Evolutionary conservation across 108 stramenopile species (phyloP), one percentile per base, ranked within the genome.

Genomic region (Skeletonema marinoi): DNA sequence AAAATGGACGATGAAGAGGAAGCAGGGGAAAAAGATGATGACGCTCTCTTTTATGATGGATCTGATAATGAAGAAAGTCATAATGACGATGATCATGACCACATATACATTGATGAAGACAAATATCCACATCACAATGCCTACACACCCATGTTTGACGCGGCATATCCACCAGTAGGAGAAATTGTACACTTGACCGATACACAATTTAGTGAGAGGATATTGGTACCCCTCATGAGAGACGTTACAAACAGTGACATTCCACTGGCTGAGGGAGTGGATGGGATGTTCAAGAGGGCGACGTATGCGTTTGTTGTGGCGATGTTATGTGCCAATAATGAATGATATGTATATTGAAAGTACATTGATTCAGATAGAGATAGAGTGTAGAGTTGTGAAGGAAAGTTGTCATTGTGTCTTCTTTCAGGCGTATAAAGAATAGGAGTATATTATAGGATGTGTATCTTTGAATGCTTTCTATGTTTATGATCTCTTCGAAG

Each of bases 1-100:
- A 58, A 6, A 19, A 32, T 31, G 59, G 29, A 56, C 11, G 59
- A 17, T 6, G 51, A 60, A 5, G 67, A 25, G n/a, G n/a, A n/a
- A n/a, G n/a, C n/a, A n/a, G n/a, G n/a, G 67, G 67, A 60, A 9
- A n/a, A 68, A 6, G 51, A 68, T 50, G 67, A 68, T 4, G 59
- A 60, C 51, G 51, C 51, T 58, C 51, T 56, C 21, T n/a, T 60
- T 31, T 56, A 68, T 38, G 67, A 68, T 38, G 67, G 16, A 16
- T 17, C 17, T 31, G 67, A 68, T 58, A 14, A 58, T 17, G 67
- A 68, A 11, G 67, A 58, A 36, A 17, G 0, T 19, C 0, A 2
- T 0, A 17, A 68, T 16, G 51, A 29, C 6, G 67, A 60, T 7
- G 25, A 56, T 6, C 1, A 60, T 7, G 32, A n/a, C n/a, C n/a